Conservation (phyloP, 371 early-diverging fungal genomes). For the Mortierella sp. region DNA sequence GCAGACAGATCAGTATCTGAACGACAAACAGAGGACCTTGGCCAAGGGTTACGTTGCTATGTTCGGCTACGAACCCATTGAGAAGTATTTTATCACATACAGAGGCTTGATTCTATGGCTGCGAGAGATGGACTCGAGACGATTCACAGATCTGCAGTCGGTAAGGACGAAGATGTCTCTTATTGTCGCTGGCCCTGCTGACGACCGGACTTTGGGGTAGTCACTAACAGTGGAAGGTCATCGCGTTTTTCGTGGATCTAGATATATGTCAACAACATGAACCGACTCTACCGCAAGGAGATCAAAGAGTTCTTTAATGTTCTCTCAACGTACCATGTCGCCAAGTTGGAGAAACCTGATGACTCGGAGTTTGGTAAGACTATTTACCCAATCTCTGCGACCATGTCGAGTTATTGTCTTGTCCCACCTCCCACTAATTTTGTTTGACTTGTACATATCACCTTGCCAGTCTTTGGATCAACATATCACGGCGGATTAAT, state of each 20-base stretch:
- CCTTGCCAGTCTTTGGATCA: conserved; percentile 41
- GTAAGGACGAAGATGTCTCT: conserved; percentile 55
- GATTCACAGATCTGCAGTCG: conserved; percentile 87
- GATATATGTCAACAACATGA: conserved; percentile 70
- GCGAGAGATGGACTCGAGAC: conserved; percentile 88
- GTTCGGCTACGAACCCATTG: conserved; percentile 76
- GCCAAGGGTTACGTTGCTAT: conserved; percentile 56
- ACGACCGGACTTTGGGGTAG: too few relatives aligned
- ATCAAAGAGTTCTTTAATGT: conserved; percentile 64
- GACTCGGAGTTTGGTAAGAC: conserved; percentile 57
- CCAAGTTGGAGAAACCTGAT: conserved; percentile 51
- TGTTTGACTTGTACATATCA: too few relatives aligned
- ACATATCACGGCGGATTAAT: conserved; percentile 50
- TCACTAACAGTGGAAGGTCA: too few relatives aligned
- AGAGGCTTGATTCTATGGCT: conserved; percentile 92
- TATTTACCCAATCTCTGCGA: not conserved
- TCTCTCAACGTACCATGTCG: conserved; percentile 34
- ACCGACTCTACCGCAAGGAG: conserved; percentile 65
- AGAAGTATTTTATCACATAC: conserved; percentile 81
- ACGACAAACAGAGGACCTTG: conserved; percentile 62
- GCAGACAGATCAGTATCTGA: conserved; percentile 66
- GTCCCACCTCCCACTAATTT: too few relatives aligned
- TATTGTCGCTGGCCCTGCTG: too few relatives aligned
- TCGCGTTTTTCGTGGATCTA: too few relatives aligned
- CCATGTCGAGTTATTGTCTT: too few relatives aligned